Percentiles rank a stretch among this genome's conserved stretches.
These are phyloP conservation scores for Trypanosoma vivax DNA, from an alignment of 208 protist species.

Conservation along the genomic window DNA sequence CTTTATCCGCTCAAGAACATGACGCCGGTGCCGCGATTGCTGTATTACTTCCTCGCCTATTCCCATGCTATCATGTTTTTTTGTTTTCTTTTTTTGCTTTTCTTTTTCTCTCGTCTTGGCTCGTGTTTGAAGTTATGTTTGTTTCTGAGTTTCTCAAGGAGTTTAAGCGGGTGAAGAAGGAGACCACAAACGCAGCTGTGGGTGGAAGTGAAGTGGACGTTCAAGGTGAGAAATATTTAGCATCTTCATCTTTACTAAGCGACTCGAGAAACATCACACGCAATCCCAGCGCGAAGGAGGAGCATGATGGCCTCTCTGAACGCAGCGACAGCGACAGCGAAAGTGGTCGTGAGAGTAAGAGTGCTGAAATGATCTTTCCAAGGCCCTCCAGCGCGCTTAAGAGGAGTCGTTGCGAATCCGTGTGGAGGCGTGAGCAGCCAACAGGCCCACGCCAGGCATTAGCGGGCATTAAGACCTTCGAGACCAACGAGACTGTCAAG, in stretches of 20 bases:
- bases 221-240: too few relatives aligned
- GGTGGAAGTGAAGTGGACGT: too few relatives aligned
- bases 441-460: neutral
- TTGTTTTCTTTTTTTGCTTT: neutral
- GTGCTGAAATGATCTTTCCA: neutral
- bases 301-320: too few relatives aligned
- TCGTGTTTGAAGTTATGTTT: conserved; percentile 33
- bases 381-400: too few relatives aligned
- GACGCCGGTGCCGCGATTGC: neutral
- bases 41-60: neutral
- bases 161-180: conserved; percentile 37
- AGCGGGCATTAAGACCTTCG: conserved; percentile 13
- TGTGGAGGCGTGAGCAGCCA: neutral
- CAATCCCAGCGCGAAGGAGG: too few relatives aligned
- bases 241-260: too few relatives aligned
- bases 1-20: too few relatives aligned
- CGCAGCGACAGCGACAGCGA: neutral
- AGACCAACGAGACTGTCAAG: conserved; percentile 8
- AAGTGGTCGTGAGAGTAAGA: neutral
- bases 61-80: neutral
- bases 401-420: conserved; percentile 6
- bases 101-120: conserved; percentile 9
- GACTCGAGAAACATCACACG: too few relatives aligned
- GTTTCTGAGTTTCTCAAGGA: conserved; percentile 69
- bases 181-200: too few relatives aligned